Evolutionary conservation across 495 filamentous ascomycete species (phyloP), one percentile per base, ranked within the genome.

Genomic region (Podospora pseudopauciseta): DNA sequence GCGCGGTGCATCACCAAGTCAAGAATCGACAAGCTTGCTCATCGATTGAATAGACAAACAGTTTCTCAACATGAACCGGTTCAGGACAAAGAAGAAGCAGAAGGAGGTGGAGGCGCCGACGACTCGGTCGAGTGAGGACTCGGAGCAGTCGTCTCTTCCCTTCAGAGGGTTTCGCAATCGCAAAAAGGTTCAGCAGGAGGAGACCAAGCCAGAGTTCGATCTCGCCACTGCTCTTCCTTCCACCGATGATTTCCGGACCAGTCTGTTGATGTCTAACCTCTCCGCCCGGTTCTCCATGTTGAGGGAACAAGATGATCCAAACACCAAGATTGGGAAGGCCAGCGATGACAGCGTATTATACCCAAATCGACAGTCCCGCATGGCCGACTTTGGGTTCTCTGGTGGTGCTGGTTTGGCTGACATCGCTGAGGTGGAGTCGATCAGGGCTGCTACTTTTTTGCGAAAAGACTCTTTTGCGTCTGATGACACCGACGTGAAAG

Each of bases 281-380:
- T 97, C 94, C 0, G 92, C 95, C 19, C 87, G 95, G 3, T 99
- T 99, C 77, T 97, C 94, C 69, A 98, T 99, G 91, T 78, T 99
- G 19, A 81, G 92, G 72, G 93, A 97, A 76, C 94, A 97, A 75
- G 93, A 97, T 73, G 93, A 97, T 72, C 93, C 93, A 4, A 88
- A 81, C 61, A 92, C 92, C 0, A 90, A 90, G 75, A 83, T 97
- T 34, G 95, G 94, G 56, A 97, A 97, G 77, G 93, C 94, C 23
- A 96, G 91, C 75, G 94, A 97, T 70, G 93, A 97, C 73, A 96
- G 92, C 68, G 93, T 97, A 26, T 77, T 97, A 11, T 91, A 89
- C 67, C 92, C 93, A 5, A 93, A 91, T 72, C 86, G 92, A 26
- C 88, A 89, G 62, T 94, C 92, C 9, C 84, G 88, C 65, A 77